A percentile compares a stretch with the other conserved stretches of the same genome.
Evolutionary conservation across 345 rosid genomes (phyloP).

Genomic region (Combretum micranthum): DNA sequence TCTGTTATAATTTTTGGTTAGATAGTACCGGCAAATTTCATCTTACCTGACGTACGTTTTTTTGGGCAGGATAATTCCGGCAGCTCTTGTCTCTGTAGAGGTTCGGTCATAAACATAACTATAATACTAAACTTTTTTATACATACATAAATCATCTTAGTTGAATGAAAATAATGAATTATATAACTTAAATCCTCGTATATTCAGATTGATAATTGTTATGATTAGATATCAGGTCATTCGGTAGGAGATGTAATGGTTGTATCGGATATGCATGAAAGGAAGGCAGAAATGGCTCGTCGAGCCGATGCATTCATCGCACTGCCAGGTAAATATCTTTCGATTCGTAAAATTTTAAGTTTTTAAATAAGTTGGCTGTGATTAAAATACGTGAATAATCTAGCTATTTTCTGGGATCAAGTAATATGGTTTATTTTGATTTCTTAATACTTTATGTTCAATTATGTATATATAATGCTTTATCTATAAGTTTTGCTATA

Average conservation of each 20-base stretch:
- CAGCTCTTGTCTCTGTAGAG: slow-evolving; percentile 70
- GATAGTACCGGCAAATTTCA: too few species aligned
- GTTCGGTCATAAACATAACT: slow-evolving; percentile 24
- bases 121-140: neutral
- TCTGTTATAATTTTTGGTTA: slow-evolving; percentile 1
- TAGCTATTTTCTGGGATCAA: too few species aligned
- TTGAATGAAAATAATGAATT: too few species aligned
- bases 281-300: slow-evolving; percentile 82
- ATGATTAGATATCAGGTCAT: slow-evolving; percentile 62
- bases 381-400: too few species aligned
- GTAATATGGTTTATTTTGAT: too few species aligned
- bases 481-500: neutral
- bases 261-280: slow-evolving; percentile 77
- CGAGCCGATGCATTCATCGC: slow-evolving; percentile 78
- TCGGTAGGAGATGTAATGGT: slow-evolving; percentile 80
- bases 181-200: too few species aligned
- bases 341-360: too few species aligned
- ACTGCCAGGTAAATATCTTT: slow-evolving; percentile 42
- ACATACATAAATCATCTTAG: neutral
- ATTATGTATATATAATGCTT: neutral
- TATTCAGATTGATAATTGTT: neutral
- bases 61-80: slow-evolving; percentile 62
- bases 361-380: too few species aligned
- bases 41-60: slow-evolving; percentile 15
- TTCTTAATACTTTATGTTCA: too few species aligned